Evolutionary conservation across 306 rosid genomes (phyloP).

Genomic region (Cotoneaster glaucophyllus): DNA sequence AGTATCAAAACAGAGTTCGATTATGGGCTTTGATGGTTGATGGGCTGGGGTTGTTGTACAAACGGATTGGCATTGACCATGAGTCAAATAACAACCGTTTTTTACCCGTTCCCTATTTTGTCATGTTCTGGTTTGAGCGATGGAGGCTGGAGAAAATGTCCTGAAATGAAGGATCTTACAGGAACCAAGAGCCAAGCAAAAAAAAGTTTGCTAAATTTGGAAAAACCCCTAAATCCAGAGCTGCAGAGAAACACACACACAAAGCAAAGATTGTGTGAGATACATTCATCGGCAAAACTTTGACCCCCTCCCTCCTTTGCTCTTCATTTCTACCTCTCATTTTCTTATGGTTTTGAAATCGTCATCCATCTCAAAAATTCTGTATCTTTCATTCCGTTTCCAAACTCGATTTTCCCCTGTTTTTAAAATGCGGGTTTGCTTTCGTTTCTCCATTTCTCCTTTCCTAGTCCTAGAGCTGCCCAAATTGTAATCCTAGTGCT

Average conservation of each 20-base stretch:
- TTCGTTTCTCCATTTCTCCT: neutral
- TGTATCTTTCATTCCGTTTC: neutral
- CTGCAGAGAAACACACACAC: conserved; percentile 3
- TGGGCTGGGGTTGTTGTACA: neutral
- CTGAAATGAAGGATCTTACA: conserved; percentile 54
- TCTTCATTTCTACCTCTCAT: conserved; percentile 22
- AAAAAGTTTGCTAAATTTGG: conserved; percentile 28
- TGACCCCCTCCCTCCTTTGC: conserved; percentile 20
- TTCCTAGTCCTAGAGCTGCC: neutral
- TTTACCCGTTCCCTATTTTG: conserved; percentile 15
- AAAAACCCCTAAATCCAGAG: conserved; percentile 20
- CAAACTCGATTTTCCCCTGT: neutral
- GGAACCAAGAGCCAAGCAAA: conserved; percentile 27
- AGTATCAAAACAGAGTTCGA: no score
- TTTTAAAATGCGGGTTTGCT: neutral
- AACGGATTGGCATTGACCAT: neutral
- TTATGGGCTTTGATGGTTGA: neutral
- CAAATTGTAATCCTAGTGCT: neutral
- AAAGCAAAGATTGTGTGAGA: conserved; percentile 25
- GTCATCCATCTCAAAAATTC: neutral
- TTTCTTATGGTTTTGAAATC: conserved; percentile 13
- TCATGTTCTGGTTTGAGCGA: conserved; percentile 19
- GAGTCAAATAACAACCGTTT: neutral
- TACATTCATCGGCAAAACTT: conserved; percentile 7
- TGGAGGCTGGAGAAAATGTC: conserved; percentile 12